Evolutionary conservation across 371 early-diverging fungal species (phyloP).

Genomic region (Actinomortierella wolfii): DNA sequence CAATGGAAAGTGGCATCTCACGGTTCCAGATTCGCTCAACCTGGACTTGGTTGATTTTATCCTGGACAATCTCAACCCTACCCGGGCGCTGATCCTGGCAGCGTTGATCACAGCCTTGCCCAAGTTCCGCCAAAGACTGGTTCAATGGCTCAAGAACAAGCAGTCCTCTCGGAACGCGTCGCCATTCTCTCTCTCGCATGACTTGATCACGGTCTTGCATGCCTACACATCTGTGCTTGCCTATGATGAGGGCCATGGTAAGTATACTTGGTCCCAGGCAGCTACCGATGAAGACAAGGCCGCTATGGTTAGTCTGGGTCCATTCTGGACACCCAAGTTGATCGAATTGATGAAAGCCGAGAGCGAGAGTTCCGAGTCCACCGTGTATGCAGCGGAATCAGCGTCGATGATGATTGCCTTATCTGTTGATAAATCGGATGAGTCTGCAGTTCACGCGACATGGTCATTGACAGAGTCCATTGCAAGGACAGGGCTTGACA

Average conservation of each 20-base stretch:
- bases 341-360: no score
- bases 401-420: slow-evolving; percentile 26
- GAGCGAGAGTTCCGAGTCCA: slow-evolving; percentile 8
- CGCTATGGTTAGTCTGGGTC: no score
- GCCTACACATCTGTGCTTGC: slow-evolving; percentile 10
- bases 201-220: slow-evolving; percentile 19
- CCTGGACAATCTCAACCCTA: slow-evolving; percentile 14
- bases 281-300: no score
- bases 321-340: no score
- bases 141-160: no score
- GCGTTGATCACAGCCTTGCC: slow-evolving; percentile 26
- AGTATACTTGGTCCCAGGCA: no score
- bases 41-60: slow-evolving; percentile 35
- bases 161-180: no score
- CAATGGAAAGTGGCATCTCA: not conserved
- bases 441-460: slow-evolving; percentile 15
- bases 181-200: not conserved
- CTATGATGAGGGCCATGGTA: no score
- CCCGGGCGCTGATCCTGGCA: slow-evolving; percentile 31
- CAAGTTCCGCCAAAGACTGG: slow-evolving; percentile 16
- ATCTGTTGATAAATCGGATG: slow-evolving; percentile 9
- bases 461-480: slow-evolving; percentile 31
- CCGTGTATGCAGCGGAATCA: slow-evolving; percentile 14
- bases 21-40: slow-evolving; percentile 14
- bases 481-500: slow-evolving; percentile 29